Base-by-base conservation (phyloP, 2,329 filamentous ascomycete species). In the Claviceps sp. region DNA sequence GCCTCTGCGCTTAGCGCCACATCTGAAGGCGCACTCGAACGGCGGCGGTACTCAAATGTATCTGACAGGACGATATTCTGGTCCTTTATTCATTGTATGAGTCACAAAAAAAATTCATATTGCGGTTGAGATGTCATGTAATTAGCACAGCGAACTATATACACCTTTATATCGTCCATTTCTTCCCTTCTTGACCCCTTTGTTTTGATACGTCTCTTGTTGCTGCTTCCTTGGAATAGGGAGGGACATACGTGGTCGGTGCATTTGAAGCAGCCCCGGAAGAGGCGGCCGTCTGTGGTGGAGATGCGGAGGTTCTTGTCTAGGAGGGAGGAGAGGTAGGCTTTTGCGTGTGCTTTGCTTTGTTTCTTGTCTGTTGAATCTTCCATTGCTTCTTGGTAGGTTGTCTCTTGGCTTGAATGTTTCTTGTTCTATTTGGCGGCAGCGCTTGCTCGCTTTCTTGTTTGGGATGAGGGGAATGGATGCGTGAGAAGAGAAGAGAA, bases 221-320 rank as follows among this genome's bases (percentile, higher is more conserved):
- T 13, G 11, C 41, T 14, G 20, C 16, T 43, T 16, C 22, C 11
- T 44, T 14, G 16, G 4, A 26, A 13, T 20, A 30, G n/a, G 30
- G 16, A 18, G 18, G n/a, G 38, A 74, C 78, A 49, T 71, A 94
- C 89, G 54, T 85, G 82, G 72, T 98, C 93, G 34, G 90, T 96
- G 72, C 93, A 98, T 69, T 94, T 96, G 70, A 98, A 86, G 57
- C 82, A 77, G 20, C 93, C 93, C 52, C 89, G 81, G 67, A 97
- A 98, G 66, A 95, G 82, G 55, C 93, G 86, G 16, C 80, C 81
- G 65, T 97, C 91, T 4, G 82, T 86, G 14, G 85, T 87, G 60
- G 86, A 79, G 51, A 97, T 72, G 53, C 89, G 84, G 37, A 97
- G 71, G 41, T 81, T 86, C 65, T 87, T 87, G 66, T 86, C 86